These are phyloP conservation scores for Adansonia madagascariensis DNA, from an alignment of 441 rosid species.

Conservation along the genomic window DNA sequence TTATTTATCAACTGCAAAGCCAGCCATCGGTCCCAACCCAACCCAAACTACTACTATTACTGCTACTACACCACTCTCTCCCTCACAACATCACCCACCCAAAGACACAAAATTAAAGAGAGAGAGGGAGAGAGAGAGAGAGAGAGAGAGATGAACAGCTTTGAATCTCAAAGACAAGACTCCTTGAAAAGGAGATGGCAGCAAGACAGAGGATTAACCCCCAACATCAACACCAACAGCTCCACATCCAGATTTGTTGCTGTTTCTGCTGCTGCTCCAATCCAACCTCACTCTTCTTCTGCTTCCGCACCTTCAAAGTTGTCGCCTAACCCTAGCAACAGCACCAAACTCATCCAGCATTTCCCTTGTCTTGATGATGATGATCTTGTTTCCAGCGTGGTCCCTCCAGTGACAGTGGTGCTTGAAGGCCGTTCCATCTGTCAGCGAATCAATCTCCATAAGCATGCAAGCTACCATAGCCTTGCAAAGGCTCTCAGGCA, in stretches of 20 bases:
- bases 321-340: conserved; percentile 34
- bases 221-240: conserved; percentile 15
- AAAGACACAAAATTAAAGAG: not conserved
- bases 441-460: conserved; percentile 76
- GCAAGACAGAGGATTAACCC: conserved; percentile 40
- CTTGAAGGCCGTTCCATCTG: conserved; percentile 91
- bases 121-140: too few species aligned
- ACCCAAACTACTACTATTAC: not conserved
- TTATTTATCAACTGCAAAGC: conserved; percentile 15
- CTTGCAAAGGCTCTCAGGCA: conserved; percentile 77
- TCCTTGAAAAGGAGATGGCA: conserved; percentile 50
- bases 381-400: conserved; percentile 62
- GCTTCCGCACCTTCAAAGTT: conserved; percentile 5
- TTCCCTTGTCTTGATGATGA: conserved; percentile 58
- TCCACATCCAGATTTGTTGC: conserved; percentile 15
- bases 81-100: not conserved
- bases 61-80: not conserved
- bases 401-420: conserved; percentile 83
- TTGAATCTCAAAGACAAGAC: conserved; percentile 55
- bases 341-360: conserved; percentile 24
- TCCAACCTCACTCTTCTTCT: conserved; percentile 35
- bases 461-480: conserved; percentile 76
- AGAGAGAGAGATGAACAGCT: conserved; percentile 43
- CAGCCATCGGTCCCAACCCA: conserved; percentile 9
- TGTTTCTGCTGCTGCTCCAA: not conserved